Conservation (phyloP, 129 eudicot genomes). For the Heracleum sosnowskyi region DNA sequence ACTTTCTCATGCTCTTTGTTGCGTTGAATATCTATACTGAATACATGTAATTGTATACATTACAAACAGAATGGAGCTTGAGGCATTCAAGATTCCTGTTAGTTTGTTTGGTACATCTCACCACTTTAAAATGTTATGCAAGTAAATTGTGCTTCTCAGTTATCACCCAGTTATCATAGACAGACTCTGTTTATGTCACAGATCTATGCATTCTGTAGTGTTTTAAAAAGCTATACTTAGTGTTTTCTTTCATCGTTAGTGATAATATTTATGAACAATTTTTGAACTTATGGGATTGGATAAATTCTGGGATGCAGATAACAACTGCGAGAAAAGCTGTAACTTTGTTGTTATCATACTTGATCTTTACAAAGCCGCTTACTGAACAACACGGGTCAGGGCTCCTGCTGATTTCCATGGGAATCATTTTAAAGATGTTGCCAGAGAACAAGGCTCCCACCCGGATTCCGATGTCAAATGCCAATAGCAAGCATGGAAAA, state of each 20-base stretch:
- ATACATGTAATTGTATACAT: background rate
- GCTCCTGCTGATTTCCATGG: constrained; percentile 56
- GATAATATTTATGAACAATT: background rate
- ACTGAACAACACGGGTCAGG: constrained; percentile 70
- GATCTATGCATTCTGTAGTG: background rate
- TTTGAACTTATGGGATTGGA: background rate
- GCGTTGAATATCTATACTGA: background rate
- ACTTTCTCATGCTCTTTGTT: constrained; percentile 3
- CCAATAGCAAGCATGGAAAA: constrained; percentile 26
- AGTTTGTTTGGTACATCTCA: background rate
- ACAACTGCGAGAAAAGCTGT: constrained; percentile 83
- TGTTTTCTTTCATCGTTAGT: background rate
- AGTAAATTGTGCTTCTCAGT: background rate
- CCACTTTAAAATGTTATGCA: background rate
- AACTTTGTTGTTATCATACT: constrained; percentile 58
- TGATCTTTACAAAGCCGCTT: constrained; percentile 71
- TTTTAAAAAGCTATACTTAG: background rate
- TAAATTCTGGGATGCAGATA: constrained; percentile 30
- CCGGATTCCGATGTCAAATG: constrained; percentile 13
- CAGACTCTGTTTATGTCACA: background rate
- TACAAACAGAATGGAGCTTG: background rate
- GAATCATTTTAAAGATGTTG: constrained; percentile 60
- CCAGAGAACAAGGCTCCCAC: constrained; percentile 51
- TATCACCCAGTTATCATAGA: background rate
- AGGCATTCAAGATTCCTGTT: background rate